phyloP scores from a whole-genome alignment of 371 early-diverging fungal genomes.

The Mortierella sp. region DNA sequence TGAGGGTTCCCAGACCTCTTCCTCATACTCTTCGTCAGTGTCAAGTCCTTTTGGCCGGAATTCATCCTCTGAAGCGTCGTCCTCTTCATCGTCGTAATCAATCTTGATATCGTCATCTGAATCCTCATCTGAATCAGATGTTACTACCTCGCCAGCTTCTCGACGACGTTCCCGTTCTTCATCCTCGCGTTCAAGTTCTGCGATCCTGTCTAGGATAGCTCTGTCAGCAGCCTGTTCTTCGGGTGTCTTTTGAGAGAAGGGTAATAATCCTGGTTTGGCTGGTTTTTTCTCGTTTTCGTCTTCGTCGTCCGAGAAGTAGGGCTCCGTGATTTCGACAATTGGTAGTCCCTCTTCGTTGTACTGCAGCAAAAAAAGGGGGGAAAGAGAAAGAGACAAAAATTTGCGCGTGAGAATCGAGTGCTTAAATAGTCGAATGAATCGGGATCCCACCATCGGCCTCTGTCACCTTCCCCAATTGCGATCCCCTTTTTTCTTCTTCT shows the following conservation, averaged over 20 bases:
- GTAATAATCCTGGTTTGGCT: conserved; percentile 5
- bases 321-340: conserved; percentile 89
- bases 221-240: conserved; percentile 63
- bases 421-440: no score
- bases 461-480: no score
- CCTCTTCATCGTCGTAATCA: conserved; percentile 36
- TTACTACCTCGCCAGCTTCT: conserved; percentile 64
- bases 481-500: no score
- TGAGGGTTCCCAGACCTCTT: conserved; percentile 42
- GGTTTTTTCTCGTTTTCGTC: conserved; percentile 56
- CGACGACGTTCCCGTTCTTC: conserved; percentile 65
- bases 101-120: conserved; percentile 54
- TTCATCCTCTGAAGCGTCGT: conserved; percentile 43
- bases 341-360: conserved; percentile 91
- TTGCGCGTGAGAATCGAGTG: no score
- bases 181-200: conserved; percentile 57
- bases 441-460: no score
- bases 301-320: conserved; percentile 68
- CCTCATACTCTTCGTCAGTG: conserved; percentile 51
- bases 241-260: conserved; percentile 52
- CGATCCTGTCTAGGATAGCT: conserved; percentile 62
- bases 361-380: conserved; percentile 26
- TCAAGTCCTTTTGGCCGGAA: conserved; percentile 39
- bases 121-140: conserved; percentile 63
- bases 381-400: neutral